Conservation (phyloP, 2,329 filamentous ascomycete genomes). For the Thelonectria olida region DNA sequence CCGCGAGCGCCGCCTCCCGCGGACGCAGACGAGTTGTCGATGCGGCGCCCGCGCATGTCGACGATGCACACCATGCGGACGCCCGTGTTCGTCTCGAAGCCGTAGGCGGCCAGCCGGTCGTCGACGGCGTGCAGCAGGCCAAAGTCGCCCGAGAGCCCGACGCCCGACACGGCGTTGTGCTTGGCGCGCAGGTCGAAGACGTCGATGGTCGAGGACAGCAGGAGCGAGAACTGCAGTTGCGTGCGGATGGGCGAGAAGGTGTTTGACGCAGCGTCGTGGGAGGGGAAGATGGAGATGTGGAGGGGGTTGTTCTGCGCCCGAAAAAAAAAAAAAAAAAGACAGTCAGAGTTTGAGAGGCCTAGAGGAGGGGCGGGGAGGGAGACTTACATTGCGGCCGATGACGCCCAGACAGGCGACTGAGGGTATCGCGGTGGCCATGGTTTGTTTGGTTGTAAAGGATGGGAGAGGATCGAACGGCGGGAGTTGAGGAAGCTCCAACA, state of each 20-base stretch:
- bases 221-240: conserved; percentile 88
- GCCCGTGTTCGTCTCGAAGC: conserved; percentile 95
- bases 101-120: conserved; percentile 92
- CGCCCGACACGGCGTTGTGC: conserved; percentile 63
- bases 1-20: conserved; percentile 25
- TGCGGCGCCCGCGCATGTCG: conserved; percentile 82
- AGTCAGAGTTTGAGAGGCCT: not conserved
- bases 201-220: conserved; percentile 91
- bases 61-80: conserved; percentile 90
- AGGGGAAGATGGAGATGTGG: conserved; percentile 90
- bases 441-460: not conserved
- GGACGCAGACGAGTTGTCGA: conserved; percentile 42
- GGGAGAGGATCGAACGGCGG: not conserved
- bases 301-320: conserved; percentile 97
- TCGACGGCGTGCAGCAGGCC: conserved; percentile 93
- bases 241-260: conserved; percentile 68
- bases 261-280: conserved; percentile 67
- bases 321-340: too few species aligned
- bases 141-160: conserved; percentile 79
- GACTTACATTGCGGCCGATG: conserved; percentile 87
- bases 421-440: conserved; percentile 71
- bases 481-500: conserved; percentile 24
- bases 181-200: conserved; percentile 89
- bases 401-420: conserved; percentile 93
- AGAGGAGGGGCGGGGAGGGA: not conserved